Conservation (phyloP, 306 rosid genomes). For the Ziziphus jujuba region DNA sequence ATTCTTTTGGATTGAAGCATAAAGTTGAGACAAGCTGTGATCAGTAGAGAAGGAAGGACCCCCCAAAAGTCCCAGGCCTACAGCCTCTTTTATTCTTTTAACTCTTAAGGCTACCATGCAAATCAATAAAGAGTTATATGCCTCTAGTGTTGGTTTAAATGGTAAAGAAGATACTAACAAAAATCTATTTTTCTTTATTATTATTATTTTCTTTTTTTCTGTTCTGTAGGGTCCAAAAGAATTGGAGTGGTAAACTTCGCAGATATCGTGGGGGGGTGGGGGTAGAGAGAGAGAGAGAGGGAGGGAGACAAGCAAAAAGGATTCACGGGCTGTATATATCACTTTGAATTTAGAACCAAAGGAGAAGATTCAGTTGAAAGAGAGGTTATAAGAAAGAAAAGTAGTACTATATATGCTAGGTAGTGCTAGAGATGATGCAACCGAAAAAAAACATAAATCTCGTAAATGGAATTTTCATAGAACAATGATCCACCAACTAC, state of each 20-base stretch:
- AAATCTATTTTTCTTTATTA: background rate
- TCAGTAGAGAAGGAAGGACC: background rate
- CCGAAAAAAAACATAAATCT: constrained; percentile 5
- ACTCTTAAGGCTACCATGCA: too few relatives aligned
- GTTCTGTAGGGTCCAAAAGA: background rate
- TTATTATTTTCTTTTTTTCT: background rate
- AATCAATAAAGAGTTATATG: too few relatives aligned
- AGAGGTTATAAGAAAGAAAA: background rate
- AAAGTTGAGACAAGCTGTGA: constrained; percentile 25
- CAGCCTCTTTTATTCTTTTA: too few relatives aligned
- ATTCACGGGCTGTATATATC: constrained; percentile 16
- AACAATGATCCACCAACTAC: constrained; percentile 14
- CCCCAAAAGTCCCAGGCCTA: too few relatives aligned
- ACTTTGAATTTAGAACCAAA: constrained; percentile 12
- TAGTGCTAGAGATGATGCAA: background rate
- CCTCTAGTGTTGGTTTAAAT: background rate
- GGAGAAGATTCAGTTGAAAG: constrained; percentile 17
- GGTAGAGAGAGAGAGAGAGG: background rate
- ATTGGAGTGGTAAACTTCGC: constrained; percentile 16
- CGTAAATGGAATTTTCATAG: constrained; percentile 5
- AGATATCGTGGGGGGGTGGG: background rate
- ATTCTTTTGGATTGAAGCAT: constrained; percentile 22
- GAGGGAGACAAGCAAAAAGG: background rate
- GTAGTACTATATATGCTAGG: background rate
- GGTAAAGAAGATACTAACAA: constrained; percentile 4